Evolutionary conservation across 495 filamentous ascomycete genomes (phyloP), one percentile per base, ranked within the genome.

Genomic region (Talaromyces ruber): DNA sequence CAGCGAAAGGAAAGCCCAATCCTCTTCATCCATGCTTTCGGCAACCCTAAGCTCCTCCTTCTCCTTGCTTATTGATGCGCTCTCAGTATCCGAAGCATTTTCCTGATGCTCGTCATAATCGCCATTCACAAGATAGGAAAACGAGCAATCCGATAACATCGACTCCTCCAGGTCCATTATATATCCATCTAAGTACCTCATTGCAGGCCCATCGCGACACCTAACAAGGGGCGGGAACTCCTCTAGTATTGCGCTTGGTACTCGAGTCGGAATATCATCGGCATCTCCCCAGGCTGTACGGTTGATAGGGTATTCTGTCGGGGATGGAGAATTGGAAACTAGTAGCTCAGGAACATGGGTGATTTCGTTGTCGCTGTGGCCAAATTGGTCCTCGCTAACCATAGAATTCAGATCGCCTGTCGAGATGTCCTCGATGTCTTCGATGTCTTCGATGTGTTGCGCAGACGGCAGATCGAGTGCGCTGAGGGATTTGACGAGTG

Each of bases 361-460:
- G 8, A 2, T 34, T 7, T 18, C 18, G 28, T 47, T 18, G 11
- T 26, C 18, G 52, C 12, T 16, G 16, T 57, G 22, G 3, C 22
- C 28, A 5, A 28, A 0, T 1, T 54, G 51, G 22, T n/a, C 22
- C 22, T 28, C 3, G 26, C 3, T 54, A 24, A 54, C 1, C 7
- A 51, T 32, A 8, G 59, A 45, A 1, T 50, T 25, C 2, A 47
- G 6, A 28, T 51, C 39, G 14, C 8, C 43, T 50, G 59, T 16
- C 21, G 45, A 51, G 21, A 47, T 28, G 6, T 30, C 7, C 2
- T 51, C 11, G 4, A 59, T 37, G 30, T 30, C 7, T 2, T 51
- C 11, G 4, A 59, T 37, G 30, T 63, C 50, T 52, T 63, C 62
- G 24, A 59, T 37, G 39, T 51, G 62, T 18, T 63, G 57, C 7